A percentile compares a stretch with the other conserved stretches of the same genome.
These are phyloP conservation scores for Polytrichum formosum DNA, from an alignment of 225 moss, liverwort and hornwort species.

Conservation along the genomic window DNA sequence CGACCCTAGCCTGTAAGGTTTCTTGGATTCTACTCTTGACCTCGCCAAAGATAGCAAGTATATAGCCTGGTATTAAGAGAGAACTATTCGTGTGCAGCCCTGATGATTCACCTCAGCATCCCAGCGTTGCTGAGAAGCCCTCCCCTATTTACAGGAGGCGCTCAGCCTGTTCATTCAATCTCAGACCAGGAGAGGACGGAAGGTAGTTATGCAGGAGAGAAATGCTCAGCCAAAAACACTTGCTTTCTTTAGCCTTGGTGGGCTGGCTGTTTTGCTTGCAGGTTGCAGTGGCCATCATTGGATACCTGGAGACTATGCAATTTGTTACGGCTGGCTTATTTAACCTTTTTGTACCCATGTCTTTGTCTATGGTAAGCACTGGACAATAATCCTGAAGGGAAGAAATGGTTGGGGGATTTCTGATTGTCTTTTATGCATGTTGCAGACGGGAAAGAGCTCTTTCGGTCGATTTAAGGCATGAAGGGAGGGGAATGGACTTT, in stretches of 20 bases:
- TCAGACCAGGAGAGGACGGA: conserved; percentile 65
- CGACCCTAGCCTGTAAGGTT: no score
- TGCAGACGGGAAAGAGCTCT: conserved; percentile 91
- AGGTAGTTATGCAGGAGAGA: conserved; percentile 33
- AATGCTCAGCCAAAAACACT: conserved; percentile 24
- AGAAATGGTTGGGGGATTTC: no score
- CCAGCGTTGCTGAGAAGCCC: conserved; percentile 68
- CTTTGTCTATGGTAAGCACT: no score
- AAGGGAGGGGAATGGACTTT: conserved; percentile 73
- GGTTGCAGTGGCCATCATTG: conserved; percentile 13
- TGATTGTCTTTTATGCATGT: conserved; percentile 1
- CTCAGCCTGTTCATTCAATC: conserved; percentile 69
- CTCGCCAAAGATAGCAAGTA: no score
- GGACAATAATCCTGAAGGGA: no score
- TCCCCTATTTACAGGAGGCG: conserved; percentile 81
- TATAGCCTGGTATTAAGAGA: conserved; percentile 29
- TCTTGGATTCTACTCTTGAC: no score
- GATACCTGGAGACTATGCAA: conserved; percentile 19
- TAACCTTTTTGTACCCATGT: no score
- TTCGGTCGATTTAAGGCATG: conserved; percentile 86
- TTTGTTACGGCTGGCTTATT: conserved; percentile 27
- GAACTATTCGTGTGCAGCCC: conserved; percentile 74
- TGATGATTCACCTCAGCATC: conserved; percentile 89
- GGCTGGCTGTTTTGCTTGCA: no score
- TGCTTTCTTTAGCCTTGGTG: no score